These are phyloP conservation scores for Paspalum vaginatum DNA, from an alignment of 176 grass and related monocot genomes.

Conservation along the genomic window DNA sequence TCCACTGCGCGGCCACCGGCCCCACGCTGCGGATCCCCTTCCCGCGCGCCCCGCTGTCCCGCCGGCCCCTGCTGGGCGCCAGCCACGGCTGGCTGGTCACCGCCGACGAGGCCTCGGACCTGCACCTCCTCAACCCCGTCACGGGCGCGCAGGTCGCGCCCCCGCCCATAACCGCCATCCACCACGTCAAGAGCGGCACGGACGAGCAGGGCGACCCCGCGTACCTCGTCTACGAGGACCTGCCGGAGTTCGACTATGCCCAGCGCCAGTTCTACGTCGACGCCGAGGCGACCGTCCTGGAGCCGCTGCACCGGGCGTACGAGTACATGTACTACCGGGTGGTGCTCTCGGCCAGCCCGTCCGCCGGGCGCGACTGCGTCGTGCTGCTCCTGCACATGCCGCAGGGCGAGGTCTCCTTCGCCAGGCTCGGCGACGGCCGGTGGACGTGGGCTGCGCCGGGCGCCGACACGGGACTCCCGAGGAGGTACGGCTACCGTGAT, in stretches of 20 bases:
- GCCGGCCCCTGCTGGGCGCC: neutral
- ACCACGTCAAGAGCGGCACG: neutral
- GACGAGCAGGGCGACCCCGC: neutral
- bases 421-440: slow-evolving; percentile 16
- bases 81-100: slow-evolving; percentile 18
- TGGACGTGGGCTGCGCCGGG: neutral
- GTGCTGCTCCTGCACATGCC: neutral
- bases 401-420: neutral
- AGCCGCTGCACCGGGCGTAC: neutral
- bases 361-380: neutral
- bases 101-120: slow-evolving; percentile 1
- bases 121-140: slow-evolving; percentile 42
- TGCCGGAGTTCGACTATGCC: accelerated
- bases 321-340: neutral
- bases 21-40: neutral
- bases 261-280: neutral
- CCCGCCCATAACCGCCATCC: neutral
- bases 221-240: neutral
- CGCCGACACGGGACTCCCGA: neutral
- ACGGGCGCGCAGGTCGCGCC: slow-evolving; percentile 6
- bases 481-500: neutral
- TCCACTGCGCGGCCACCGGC: slow-evolving; percentile 20
- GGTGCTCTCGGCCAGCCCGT: slow-evolving; percentile 10
- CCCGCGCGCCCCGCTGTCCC: neutral
- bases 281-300: neutral